Percentiles rank a stretch among this genome's conserved stretches.
Conservation (phyloP, 2,329 filamentous ascomycete genomes). For the Aspergillus vadensis region DNA sequence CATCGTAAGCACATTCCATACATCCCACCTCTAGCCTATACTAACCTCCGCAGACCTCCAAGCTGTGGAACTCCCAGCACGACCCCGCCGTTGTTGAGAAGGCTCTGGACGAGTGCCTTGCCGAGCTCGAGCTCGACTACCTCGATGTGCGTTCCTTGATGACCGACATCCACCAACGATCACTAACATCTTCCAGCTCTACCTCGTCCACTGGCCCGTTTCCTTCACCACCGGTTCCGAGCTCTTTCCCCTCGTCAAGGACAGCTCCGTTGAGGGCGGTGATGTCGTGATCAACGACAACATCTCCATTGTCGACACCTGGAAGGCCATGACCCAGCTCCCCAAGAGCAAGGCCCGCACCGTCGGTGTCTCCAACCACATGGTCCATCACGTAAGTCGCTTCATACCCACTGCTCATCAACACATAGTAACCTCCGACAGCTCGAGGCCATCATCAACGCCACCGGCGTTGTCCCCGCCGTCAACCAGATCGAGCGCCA, state of each 20-base stretch:
- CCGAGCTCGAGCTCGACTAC: conserved; percentile 57
- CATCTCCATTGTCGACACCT: conserved; percentile 46
- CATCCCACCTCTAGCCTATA: background rate
- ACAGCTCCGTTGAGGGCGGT: conserved; percentile 40
- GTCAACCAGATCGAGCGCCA: conserved; percentile 72
- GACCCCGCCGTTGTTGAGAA: conserved; percentile 54
- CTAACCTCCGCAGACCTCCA: conserved; percentile 50
- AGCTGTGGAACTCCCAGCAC: conserved; percentile 61
- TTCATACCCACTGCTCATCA: too few species aligned
- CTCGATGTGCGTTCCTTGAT: conserved; percentile 51
- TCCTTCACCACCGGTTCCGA: conserved; percentile 41
- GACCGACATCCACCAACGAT: conserved; percentile 5
- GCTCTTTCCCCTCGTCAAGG: conserved; percentile 50
- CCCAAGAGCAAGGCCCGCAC: conserved; percentile 45
- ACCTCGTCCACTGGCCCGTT: conserved; percentile 52
- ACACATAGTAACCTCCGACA: conserved; percentile 8
- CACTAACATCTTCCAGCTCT: conserved; percentile 28
- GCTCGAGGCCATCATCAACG: conserved; percentile 59
- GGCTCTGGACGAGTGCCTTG: conserved; percentile 53
- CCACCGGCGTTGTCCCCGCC: conserved; percentile 59
- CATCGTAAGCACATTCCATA: conserved; percentile 30
- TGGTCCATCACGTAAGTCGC: conserved; percentile 36
- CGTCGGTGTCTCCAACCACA: conserved; percentile 49
- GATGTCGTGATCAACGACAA: conserved; percentile 49
- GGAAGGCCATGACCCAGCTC: conserved; percentile 49